phyloP scores from a whole-genome alignment of 129 eudicot genomes.

The Helianthus tuberosus region DNA sequence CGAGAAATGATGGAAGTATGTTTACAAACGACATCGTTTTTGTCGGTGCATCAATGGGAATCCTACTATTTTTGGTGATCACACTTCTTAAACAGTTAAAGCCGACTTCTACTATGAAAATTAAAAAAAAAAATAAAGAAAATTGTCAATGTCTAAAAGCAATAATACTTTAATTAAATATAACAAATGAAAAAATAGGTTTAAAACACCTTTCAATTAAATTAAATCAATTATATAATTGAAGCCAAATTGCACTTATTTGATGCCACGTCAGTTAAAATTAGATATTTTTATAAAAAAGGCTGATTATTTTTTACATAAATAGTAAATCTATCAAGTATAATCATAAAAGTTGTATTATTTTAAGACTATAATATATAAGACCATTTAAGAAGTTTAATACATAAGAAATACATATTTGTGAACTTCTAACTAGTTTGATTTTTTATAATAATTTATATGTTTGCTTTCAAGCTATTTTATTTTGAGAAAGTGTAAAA shows the following conservation, averaged over 20 bases:
- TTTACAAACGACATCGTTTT: constrained; percentile 12
- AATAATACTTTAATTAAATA: constrained; percentile 13
- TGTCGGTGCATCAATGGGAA: constrained; percentile 26
- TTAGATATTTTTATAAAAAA: no score
- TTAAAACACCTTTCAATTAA: neutral
- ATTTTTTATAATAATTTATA: neutral
- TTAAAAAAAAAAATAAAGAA: neutral
- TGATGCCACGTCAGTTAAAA: neutral
- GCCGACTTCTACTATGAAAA: neutral
- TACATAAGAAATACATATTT: neutral
- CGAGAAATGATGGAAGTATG: constrained; percentile 1
- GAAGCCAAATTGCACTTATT: neutral
- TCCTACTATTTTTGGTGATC: constrained; percentile 16
- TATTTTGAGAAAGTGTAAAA: no score
- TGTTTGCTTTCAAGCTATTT: no score
- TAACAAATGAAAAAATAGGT: neutral
- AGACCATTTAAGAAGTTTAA: no score
- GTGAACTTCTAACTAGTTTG: neutral
- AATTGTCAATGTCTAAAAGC: neutral
- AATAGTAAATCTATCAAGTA: no score
- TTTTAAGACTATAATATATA: no score
- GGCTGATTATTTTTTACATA: no score
- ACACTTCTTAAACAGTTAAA: constrained; percentile 15
- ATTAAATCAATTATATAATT: neutral
- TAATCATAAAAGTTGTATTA: no score